Evolutionary conservation across 108 stramenopile genomes (phyloP), one percentile per base, ranked within the genome.

Genomic region (Nitzschia inconspicua): DNA sequence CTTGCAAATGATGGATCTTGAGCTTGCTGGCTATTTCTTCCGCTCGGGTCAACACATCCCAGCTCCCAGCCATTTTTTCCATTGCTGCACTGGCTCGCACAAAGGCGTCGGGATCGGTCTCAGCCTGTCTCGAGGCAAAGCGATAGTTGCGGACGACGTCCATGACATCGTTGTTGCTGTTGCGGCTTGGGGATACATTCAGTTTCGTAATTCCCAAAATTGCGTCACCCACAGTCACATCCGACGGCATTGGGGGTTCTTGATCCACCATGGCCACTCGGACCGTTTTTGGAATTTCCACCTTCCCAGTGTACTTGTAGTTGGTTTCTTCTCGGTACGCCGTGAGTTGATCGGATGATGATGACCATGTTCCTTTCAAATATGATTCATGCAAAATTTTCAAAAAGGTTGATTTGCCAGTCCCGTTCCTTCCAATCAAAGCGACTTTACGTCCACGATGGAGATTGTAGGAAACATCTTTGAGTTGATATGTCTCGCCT

Each of bases 11-110:
- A 24, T 73, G 72, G 19, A 92, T 75, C 36, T 85, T 63, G 6
- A 92, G 57, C 35, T 74, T 65, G 2, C 83, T 86, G 3, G 90
- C 78, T 3, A 92, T 70, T 64, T 88, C 87, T 56, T 92, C 90
- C 10, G 84, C 90, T 47, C 80, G 79, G 44, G 86, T 88, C 55
- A 88, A 43, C 19, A 88, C 83, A 11, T 62, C 51, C 90, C 90
- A 92, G n/a, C n/a, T n/a, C 16, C 84, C 90, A 63, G 78, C 63
- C 0, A 39, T 63, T 8, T 56, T 54, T 48, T 92, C 90, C 90
- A 92, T 88, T 27, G 62, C 70, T n/a, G 83, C 68, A 4, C 78
- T 57, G 20, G 85, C 82, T 36, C 55, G 54, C 1, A 86, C 70
- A 48, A 92, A 88, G 10, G 18, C 70, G 36, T 84, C 77, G 8